These are phyloP conservation scores for Trichoderma asperellum DNA, from an alignment of 2,329 filamentous ascomycete species.

Conservation along the genomic window DNA sequence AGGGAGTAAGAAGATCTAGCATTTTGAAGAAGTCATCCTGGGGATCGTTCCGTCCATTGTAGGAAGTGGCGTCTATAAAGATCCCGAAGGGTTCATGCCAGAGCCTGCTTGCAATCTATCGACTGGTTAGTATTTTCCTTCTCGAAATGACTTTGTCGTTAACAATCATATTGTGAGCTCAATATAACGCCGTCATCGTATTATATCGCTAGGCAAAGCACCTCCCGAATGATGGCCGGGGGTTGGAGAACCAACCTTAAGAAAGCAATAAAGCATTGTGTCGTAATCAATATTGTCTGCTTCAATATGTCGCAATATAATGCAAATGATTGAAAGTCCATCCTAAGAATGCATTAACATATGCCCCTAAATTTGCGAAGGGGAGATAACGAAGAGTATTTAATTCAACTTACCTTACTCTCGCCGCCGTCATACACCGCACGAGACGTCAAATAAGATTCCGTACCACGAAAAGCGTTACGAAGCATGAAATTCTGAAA, in stretches of 20 bases:
- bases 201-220: background rate
- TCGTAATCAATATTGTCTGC: constrained; percentile 68
- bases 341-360: constrained; percentile 50
- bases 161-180: too few relatives aligned
- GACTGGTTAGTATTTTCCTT: background rate
- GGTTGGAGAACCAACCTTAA: constrained; percentile 54
- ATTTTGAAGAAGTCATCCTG: constrained; percentile 68
- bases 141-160: background rate
- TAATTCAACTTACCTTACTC: constrained; percentile 56
- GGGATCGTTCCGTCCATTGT: constrained; percentile 68
- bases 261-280: constrained; percentile 67
- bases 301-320: constrained; percentile 70
- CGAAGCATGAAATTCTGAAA: constrained; percentile 75
- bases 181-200: background rate
- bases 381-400: background rate
- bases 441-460: constrained; percentile 65
- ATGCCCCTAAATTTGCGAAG: background rate
- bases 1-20: constrained; percentile 64
- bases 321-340: constrained; percentile 68
- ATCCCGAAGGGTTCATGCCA: constrained; percentile 72
- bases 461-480: constrained; percentile 67
- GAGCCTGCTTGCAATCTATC: constrained; percentile 67
- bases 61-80: constrained; percentile 71
- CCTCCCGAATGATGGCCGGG: background rate
- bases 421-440: constrained; percentile 73